Base-by-base conservation (phyloP, 495 filamentous ascomycete genomes). In the Aspergillus saccharolyticus region DNA sequence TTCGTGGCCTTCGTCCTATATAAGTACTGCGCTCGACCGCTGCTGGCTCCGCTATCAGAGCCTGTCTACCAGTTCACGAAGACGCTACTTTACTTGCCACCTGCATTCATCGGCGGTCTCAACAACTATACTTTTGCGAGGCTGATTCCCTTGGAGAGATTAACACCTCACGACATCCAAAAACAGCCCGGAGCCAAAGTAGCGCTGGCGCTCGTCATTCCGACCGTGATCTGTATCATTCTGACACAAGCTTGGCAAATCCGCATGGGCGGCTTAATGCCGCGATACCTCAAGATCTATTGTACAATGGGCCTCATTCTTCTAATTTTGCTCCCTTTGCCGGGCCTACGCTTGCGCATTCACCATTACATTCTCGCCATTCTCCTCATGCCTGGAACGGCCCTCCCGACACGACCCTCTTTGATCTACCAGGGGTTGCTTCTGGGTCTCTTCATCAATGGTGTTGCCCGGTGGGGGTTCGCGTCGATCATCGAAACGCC, bases 311-410 rank as follows among this genome's bases (percentile, higher is more conserved):
- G 73, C 0, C 70, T 75, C 0, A 79, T 90, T 17, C 68, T 83
- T 4, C 52, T 89, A 46, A 70, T 90, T 55, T 78, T 89, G 44
- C 76, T 91, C 0, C 78, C 83, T 0, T 72, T 96, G 12, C 91
- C 94, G 0, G 82, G 82, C n/a, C 84, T 96, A n/a, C 87, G 82
- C 48, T 81, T 98, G 49, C 82, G 94, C 12, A 91, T 97, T 55
- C 95, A 97, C 64, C 94, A 98, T 66, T 98, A 98, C 62, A 87
- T 98, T 61, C 80, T 98, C 15, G 91, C 89, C 12, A 79, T 89
- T 24, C 75, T 97, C 1, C 80, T 97, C 0, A 83, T 96, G 15
- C 91, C 89, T 0, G 90, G 90, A 0, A 96, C 92, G 0, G 83
- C 84, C 44, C 81, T 96, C 50, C 90, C 93, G 54, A 96, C 87